Evolutionary conservation across 805 yeast species (phyloP).

Genomic region (Yamadazyma insecticola): DNA sequence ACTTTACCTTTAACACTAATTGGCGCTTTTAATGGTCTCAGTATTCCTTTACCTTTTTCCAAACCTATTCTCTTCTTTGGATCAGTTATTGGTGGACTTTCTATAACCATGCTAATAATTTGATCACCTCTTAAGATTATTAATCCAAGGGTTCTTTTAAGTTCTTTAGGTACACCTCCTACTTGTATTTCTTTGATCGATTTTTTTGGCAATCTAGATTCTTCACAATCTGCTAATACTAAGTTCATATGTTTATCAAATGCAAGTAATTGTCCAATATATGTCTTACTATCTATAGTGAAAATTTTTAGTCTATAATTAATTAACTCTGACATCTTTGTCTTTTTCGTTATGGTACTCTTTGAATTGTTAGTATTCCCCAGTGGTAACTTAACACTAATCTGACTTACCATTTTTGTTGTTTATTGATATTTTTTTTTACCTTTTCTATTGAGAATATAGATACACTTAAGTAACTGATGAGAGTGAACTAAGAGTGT

Average conservation of each 20-base stretch:
- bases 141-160: conserved; percentile 71
- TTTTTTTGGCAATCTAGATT: conserved; percentile 68
- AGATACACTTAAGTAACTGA: no score
- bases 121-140: conserved; percentile 86
- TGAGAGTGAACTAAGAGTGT: no score
- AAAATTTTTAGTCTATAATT: conserved; percentile 69
- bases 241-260: conserved; percentile 88
- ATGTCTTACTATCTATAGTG: conserved; percentile 71
- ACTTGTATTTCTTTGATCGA: conserved; percentile 37
- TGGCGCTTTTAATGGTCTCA: conserved; percentile 33
- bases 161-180: conserved; percentile 27
- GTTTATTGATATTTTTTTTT: no score
- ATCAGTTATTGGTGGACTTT: conserved; percentile 52
- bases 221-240: conserved; percentile 81
- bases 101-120: conserved; percentile 66
- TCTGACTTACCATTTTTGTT: no score
- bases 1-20: conserved; percentile 8
- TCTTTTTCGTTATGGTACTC: no score
- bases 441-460: no score
- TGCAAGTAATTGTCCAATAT: conserved; percentile 77
- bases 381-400: no score
- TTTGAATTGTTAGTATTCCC: no score
- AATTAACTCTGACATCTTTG: conserved; percentile 59
- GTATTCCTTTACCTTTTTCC: conserved; percentile 21
- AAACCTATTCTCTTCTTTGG: conserved; percentile 22